Base-by-base conservation (phyloP, 139 green algal genomes). In the Cymbomonas tetramitiformis region DNA sequence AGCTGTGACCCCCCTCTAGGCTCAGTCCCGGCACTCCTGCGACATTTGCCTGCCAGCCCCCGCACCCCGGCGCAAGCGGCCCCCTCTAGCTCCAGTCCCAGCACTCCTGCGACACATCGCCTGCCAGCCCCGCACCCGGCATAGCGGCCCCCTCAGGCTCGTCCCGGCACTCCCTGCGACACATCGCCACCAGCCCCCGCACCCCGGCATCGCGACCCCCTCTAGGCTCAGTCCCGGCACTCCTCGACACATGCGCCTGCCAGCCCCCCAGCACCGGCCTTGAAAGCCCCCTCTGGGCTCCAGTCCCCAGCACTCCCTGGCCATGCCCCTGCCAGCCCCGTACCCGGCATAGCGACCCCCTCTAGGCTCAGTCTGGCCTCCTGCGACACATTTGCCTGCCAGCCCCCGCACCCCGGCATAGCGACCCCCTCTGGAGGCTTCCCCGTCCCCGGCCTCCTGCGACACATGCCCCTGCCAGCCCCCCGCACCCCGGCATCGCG, bases 71-170 rank as follows among this genome's bases (percentile, higher is more conserved):
- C n/a, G n/a, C n/a, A n/a, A n/a, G n/a, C n/a, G n/a, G n/a, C n/a
- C n/a, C n/a, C n/a, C n/a, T n/a, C n/a, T n/a, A n/a, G n/a, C n/a
- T n/a, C n/a, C n/a, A n/a, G n/a, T n/a, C n/a, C n/a, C n/a, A n/a
- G n/a, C n/a, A n/a, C n/a, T n/a, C n/a, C n/a, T n/a, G n/a, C n/a
- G n/a, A n/a, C 28, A 9, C 28, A 2, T 23, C 50, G n/a, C n/a
- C n/a, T n/a, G n/a, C n/a, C n/a, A n/a, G n/a, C n/a, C n/a, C n/a
- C n/a, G n/a, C 87, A 54, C 95, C 81, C 3, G 95, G 81, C 76
- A 96, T 93, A 78, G 94, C 95, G 15, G 87, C 87, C 31, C 65
- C 82, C n/a, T n/a, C n/a, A n/a, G n/a, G 78, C 94, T 83, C 10
- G 73, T 1, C 84, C 65, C 30, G 93, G 80, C 31, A 70, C 81